Evolutionary conservation across 495 filamentous ascomycete species (phyloP), one percentile per base, ranked within the genome.

Genomic region (Trichoderma orchidacearum): DNA sequence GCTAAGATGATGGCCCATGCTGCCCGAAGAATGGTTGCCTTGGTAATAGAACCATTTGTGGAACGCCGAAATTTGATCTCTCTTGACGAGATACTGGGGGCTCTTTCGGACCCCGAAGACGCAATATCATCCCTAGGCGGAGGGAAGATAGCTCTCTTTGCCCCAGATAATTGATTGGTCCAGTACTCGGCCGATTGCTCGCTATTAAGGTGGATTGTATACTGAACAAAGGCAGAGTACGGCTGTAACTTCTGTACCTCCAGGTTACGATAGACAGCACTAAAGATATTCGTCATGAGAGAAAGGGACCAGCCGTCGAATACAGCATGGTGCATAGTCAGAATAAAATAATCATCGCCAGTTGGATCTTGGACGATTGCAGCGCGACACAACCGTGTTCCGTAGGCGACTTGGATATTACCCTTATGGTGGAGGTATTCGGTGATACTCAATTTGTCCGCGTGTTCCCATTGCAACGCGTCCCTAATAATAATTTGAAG

Each of bases 1-100:
- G 68, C 64, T 18, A 73, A 62, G 2, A 72, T 54, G 8, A 75
- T 64, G 1, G 72, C 72, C 75, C 75, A 77, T 1, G 73, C 72
- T 1, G 64, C 66, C 55, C 74, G 76, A 30, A 77, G 67, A 3
- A 76, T 75, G 70, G 31, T 75, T 66, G 1, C 65, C 64, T 54
- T 66, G 4, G 65, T 57, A 4, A 70, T 63, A 30, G 55, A 15
- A 15, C 27, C n/a, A 32, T 30, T 32, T 53, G 51, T 32, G 38
- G 52, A 62, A 3, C 60, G 57, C 3, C 9, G 15, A 12, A 53
- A 8, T 3, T 32, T 17, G 28, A 30, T 30, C 3, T 32, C 30
- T 32, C 18, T 30, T 23, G 51, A n/a, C 15, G 30, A 53, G 13
- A 53, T 21, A 17, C 28, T 12, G 1, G 29, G 13, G 4, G 29